These are phyloP conservation scores for Xanthoconium separans DNA, from an alignment of 1,284 basidiomycete genomes.

Conservation along the genomic window DNA sequence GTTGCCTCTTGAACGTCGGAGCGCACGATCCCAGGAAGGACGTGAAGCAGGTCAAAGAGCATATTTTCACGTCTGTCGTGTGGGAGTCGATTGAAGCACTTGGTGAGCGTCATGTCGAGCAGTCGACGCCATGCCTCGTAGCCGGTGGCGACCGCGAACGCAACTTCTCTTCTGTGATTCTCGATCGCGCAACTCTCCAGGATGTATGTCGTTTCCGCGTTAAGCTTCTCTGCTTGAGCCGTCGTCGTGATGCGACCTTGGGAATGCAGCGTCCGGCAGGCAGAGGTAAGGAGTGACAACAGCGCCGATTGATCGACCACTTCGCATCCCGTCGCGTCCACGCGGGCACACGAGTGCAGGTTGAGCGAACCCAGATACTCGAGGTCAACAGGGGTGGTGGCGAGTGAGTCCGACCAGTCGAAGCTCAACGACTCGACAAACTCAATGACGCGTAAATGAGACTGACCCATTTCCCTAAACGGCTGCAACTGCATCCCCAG, in stretches of 20 bases:
- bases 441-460: constrained; percentile 83
- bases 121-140: constrained; percentile 83
- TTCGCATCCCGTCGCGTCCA: constrained; percentile 75
- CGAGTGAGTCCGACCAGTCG: constrained; percentile 80
- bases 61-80: constrained; percentile 81
- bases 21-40: constrained; percentile 65
- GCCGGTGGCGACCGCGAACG: constrained; percentile 65
- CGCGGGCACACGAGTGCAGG: constrained; percentile 71
- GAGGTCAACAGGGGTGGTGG: constrained; percentile 58
- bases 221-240: constrained; percentile 67
- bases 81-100: constrained; percentile 80
- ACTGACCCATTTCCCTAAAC: constrained; percentile 76
- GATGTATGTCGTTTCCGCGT: constrained; percentile 72
- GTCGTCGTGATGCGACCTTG: constrained; percentile 67
- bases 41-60: constrained; percentile 84
- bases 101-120: constrained; percentile 79
- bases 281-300: constrained; percentile 60
- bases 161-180: constrained; percentile 83
- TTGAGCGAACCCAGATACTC: constrained; percentile 72
- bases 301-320: constrained; percentile 77
- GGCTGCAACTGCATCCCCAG: constrained; percentile 40
- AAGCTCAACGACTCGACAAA: constrained; percentile 85
- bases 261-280: constrained; percentile 60
- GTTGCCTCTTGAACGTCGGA: constrained; percentile 68
- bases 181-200: constrained; percentile 81